phyloP scores from a whole-genome alignment of 208 protist genomes.

The Acanthamoeba divionensis region DNA sequence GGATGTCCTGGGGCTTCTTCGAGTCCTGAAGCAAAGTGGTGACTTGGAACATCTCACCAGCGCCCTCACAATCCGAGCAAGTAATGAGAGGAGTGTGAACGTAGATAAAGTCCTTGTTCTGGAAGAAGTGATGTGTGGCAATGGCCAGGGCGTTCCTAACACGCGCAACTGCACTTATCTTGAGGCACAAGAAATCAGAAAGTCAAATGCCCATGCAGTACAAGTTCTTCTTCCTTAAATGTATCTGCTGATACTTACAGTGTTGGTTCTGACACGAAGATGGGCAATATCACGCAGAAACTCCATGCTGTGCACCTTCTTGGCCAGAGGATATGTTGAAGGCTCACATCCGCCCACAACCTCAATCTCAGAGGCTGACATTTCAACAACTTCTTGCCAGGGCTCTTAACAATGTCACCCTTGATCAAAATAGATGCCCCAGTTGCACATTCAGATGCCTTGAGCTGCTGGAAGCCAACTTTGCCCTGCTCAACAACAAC shows the following conservation, averaged over 20 bases:
- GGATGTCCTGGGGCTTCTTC: conserved; percentile 8
- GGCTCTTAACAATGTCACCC: conserved; percentile 57
- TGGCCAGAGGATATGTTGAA: conserved; percentile 80
- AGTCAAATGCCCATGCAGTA: not conserved
- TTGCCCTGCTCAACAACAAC: conserved; percentile 59
- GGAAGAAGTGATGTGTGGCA: conserved; percentile 68
- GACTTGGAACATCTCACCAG: conserved; percentile 85
- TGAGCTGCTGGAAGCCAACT: not conserved
- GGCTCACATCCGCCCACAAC: conserved; percentile 64
- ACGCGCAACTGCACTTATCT: conserved; percentile 70
- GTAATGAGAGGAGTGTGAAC: conserved; percentile 86
- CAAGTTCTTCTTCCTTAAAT: not conserved
- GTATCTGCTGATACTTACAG: no score
- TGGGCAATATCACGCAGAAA: conserved; percentile 83
- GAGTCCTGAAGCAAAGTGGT: not conserved
- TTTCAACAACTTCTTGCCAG: conserved; percentile 45
- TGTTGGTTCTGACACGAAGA: conserved; percentile 81
- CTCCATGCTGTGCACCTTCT: conserved; percentile 82
- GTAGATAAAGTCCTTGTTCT: conserved; percentile 74
- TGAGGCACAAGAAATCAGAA: not conserved
- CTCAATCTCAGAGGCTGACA: conserved; percentile 6
- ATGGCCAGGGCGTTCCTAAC: conserved; percentile 73
- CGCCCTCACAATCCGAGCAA: conserved; percentile 86
- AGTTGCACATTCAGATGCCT: not conserved
- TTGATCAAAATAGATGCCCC: not conserved